Conservation (phyloP, 768 basidiomycete species). For the Xerocomus spinulosus region DNA sequence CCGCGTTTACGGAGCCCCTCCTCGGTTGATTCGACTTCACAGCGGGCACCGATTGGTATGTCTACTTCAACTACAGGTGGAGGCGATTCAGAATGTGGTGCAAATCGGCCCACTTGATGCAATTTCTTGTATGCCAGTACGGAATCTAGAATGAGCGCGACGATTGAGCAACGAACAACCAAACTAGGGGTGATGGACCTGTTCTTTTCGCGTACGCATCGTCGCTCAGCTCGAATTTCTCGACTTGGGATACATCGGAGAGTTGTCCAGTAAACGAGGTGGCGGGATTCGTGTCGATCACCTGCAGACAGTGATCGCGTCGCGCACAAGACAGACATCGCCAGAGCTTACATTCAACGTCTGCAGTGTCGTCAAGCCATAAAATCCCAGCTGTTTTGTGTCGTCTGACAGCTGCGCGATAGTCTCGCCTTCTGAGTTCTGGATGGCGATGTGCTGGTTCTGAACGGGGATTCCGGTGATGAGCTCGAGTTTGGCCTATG, state of each 20-base stretch:
- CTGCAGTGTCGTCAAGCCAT: constrained; percentile 71
- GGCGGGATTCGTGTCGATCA: constrained; percentile 66
- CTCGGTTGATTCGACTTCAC: constrained; percentile 73
- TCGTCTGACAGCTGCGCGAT: constrained; percentile 63
- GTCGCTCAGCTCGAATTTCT: constrained; percentile 87
- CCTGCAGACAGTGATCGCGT: constrained; percentile 31
- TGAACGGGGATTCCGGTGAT: constrained; percentile 84
- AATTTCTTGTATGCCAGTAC: constrained; percentile 86
- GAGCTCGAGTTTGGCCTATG: constrained; percentile 74
- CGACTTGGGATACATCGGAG: constrained; percentile 78
- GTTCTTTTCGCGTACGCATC: constrained; percentile 76
- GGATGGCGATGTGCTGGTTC: constrained; percentile 66
- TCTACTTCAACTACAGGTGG: constrained; percentile 33
- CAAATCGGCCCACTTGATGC: constrained; percentile 87
- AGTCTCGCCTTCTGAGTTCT: constrained; percentile 50
- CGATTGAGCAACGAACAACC: not conserved
- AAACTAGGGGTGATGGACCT: constrained; percentile 42
- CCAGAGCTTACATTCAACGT: constrained; percentile 64
- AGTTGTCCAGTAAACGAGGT: constrained; percentile 76
- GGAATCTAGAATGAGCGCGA: constrained; percentile 51
- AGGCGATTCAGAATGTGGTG: constrained; percentile 42
- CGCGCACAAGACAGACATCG: not conserved
- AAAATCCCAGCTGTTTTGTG: constrained; percentile 62
- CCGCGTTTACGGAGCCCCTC: constrained; percentile 74
- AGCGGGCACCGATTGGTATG: constrained; percentile 69